Conservation (phyloP, 768 basidiomycete genomes). For the Phlebiopsis gigantea region DNA sequence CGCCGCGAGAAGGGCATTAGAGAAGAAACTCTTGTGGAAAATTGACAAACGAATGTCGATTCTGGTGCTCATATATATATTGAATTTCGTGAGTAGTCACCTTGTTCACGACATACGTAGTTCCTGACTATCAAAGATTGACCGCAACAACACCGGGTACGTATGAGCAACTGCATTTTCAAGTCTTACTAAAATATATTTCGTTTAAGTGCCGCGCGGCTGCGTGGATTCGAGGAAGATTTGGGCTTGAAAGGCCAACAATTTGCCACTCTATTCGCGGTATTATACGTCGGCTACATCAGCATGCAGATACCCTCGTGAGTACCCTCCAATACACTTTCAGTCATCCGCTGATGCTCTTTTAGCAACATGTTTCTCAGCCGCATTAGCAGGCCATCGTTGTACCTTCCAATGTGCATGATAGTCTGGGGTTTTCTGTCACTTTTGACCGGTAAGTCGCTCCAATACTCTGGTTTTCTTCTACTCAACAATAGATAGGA, state of each 20-base stretch:
- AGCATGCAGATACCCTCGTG: constrained; percentile 77
- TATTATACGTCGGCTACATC: constrained; percentile 68
- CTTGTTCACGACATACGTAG: neutral
- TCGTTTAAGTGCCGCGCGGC: constrained; percentile 54
- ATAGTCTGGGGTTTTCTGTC: constrained; percentile 53
- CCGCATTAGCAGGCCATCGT: constrained; percentile 59
- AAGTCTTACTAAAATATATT: neutral
- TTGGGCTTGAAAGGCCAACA: constrained; percentile 55
- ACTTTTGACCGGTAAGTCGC: constrained; percentile 34
- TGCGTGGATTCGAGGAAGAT: constrained; percentile 68
- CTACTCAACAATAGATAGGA: constrained; percentile 5
- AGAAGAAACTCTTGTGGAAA: constrained; percentile 37
- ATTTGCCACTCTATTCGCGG: constrained; percentile 62
- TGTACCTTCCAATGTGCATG: constrained; percentile 66
- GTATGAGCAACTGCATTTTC: constrained; percentile 6
- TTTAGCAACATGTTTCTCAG: constrained; percentile 67
- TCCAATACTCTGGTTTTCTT: neutral
- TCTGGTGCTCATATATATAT: constrained; percentile 38
- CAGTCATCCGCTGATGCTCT: neutral
- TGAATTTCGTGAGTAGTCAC: constrained; percentile 40
- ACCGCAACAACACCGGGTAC: constrained; percentile 67
- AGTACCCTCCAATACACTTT: constrained; percentile 20
- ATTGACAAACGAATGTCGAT: constrained; percentile 39
- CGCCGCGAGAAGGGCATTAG: constrained; percentile 31
- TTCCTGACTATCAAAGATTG: constrained; percentile 38